Base-by-base conservation (phyloP, 257 asterid species). In the Handroanthus guayacan region DNA sequence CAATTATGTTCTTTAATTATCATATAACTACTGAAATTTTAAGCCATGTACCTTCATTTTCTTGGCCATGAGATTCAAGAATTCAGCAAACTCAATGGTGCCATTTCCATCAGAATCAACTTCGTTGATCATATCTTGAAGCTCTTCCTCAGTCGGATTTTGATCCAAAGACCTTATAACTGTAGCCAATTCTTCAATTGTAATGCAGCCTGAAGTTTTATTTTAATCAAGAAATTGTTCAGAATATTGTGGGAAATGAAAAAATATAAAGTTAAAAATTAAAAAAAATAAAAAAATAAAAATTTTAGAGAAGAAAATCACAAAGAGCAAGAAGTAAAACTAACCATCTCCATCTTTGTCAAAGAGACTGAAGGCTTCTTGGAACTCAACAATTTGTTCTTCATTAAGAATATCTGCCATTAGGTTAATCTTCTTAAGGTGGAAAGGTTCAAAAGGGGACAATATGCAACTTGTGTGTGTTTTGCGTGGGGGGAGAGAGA, bases 331-430 rank as follows among this genome's bases (percentile, higher is more conserved):
- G 36, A 39, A 65, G 2, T 6, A 13, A 65, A 4, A 72, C 72
- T 39, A 5, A 84, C 87, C 87, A 75, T 84, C 85, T 75, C 87
- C 87, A 84, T 84, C 85, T 81, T 81, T 81, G 78, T 84, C 87
- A 71, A 84, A 81, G 1, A 84, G 81, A 20, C 85, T 78, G 72
- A 84, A 84, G 79, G 87, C 87, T 66, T 84, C 87, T 8, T 67
- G 68, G 41, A 84, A 71, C 57, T 83, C 85, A 34, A 71, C 75
- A 70, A 84, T 84, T 34, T 80, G 87, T 14, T 78, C 85, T 66
- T 76, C 75, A 71, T 75, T 66, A 36, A 83, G 75, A 36, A 48
- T 36, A 44, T 83, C 78, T 72, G 82, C 84, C 86, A 83, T 82
- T 11, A 11, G 13, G 16, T 5, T 63, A 34, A 6, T 12, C 41